Conservation (phyloP, 2,329 filamentous ascomycete genomes). For the Arthrinium puccinioides region DNA sequence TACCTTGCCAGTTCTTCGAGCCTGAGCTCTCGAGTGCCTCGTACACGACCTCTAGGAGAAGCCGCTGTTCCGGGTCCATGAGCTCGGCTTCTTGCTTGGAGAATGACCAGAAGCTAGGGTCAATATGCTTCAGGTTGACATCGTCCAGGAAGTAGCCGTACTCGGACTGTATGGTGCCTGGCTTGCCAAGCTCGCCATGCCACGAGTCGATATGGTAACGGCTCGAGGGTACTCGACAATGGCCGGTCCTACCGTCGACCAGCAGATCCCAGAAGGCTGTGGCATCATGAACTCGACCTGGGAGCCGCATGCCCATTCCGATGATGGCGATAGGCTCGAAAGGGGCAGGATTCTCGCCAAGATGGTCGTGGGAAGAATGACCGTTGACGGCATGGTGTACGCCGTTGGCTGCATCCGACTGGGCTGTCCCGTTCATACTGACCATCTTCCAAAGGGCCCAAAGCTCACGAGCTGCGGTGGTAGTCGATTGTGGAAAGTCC, state of each 20-base stretch:
- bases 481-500: too few species aligned
- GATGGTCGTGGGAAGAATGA: too few species aligned
- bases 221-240: conserved; percentile 9
- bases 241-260: conserved; percentile 11
- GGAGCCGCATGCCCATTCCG: conserved; percentile 16
- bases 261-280: conserved; percentile 20
- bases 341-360: too few species aligned
- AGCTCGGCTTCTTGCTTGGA: conserved; percentile 13
- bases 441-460: too few species aligned
- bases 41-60: conserved; percentile 18
- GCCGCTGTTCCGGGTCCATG: conserved; percentile 21
- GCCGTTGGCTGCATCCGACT: too few species aligned
- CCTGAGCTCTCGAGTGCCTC: conserved; percentile 23
- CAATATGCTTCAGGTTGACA: conserved; percentile 11
- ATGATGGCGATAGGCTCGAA: conserved; percentile 15
- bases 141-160: conserved; percentile 2
- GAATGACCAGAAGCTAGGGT: conserved; percentile 15
- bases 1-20: conserved; percentile 19
- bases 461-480: too few species aligned
- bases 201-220: conserved; percentile 16
- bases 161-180: conserved; percentile 10
- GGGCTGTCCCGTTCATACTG: too few species aligned
- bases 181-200: conserved; percentile 5
- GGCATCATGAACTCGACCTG: conserved; percentile 14
- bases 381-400: too few species aligned